Percentiles rank a stretch among this genome's conserved stretches.
phyloP scores from a whole-genome alignment of 192 early-diverging fungal species.

The Chytriomyces confervae region DNA sequence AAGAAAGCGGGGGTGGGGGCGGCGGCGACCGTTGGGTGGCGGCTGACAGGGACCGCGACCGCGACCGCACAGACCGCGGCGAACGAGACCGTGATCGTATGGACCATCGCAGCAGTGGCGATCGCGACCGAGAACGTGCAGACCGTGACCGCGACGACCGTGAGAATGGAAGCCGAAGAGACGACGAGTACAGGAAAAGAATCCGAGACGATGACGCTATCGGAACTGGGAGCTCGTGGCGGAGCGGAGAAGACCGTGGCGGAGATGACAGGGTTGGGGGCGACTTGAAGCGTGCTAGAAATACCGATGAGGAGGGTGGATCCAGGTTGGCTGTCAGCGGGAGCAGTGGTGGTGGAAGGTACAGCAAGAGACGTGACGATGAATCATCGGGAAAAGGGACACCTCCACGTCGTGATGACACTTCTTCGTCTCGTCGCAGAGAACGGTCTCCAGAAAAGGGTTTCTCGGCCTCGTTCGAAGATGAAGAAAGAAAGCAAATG shows the following conservation, averaged over 20 bases:
- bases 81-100: constrained; percentile 6
- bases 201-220: not conserved
- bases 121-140: constrained; percentile 8
- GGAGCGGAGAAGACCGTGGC: constrained; percentile 2
- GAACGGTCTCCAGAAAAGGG: constrained; percentile 21
- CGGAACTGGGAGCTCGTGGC: constrained; percentile 2
- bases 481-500: constrained; percentile 21
- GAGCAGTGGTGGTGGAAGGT: constrained; percentile 20
- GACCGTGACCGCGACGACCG: not conserved
- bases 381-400: not conserved
- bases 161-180: not conserved
- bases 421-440: constrained; percentile 1
- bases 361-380: constrained; percentile 27
- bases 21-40: not conserved
- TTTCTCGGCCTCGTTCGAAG: constrained; percentile 5
- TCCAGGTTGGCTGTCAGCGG: not conserved
- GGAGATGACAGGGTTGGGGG: constrained; percentile 13
- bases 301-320: constrained; percentile 8
- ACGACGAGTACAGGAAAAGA: not conserved
- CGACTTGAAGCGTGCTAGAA: constrained; percentile 19
- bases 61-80: constrained; percentile 6
- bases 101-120: not conserved
- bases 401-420: not conserved
- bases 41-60: constrained; percentile 2
- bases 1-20: not conserved